These are phyloP conservation scores for Hypomyces perniciosus DNA, from an alignment of 2,329 filamentous ascomycete species.

Conservation along the genomic window DNA sequence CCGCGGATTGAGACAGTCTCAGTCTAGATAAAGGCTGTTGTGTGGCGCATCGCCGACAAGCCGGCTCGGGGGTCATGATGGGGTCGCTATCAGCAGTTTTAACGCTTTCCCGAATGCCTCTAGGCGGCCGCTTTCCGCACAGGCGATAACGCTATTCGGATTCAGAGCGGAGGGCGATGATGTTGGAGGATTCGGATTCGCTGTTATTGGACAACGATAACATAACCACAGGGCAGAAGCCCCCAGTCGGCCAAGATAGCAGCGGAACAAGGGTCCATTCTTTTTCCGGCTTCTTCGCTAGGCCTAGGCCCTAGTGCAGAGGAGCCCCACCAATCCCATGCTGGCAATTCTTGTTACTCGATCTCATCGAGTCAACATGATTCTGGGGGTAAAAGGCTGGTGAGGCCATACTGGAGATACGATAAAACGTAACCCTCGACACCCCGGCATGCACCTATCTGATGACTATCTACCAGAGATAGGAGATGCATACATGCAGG, in stretches of 20 bases:
- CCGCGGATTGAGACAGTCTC: neutral
- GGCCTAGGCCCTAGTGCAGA: neutral
- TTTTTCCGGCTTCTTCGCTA: neutral
- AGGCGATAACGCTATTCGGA: no score
- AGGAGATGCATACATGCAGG: neutral
- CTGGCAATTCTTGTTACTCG: slow-evolving; percentile 31
- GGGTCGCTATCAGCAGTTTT: no score
- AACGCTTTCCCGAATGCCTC: no score
- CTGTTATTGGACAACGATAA: neutral
- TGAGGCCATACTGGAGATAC: neutral
- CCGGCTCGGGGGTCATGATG: neutral
- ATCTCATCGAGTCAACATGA: slow-evolving; percentile 39
- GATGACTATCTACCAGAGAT: neutral
- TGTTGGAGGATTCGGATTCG: no score
- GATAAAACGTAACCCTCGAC: neutral
- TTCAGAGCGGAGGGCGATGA: no score
- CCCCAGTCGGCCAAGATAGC: no score
- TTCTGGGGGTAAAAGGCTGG: neutral
- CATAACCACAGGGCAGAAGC: neutral
- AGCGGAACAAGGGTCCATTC: no score
- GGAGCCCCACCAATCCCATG: neutral
- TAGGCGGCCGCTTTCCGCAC: no score
- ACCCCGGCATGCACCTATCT: neutral
- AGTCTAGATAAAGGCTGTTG: neutral
- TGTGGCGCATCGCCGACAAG: neutral